phyloP scores from a whole-genome alignment of 805 yeast species.

The Wickerhamomyces rabaulensis region DNA sequence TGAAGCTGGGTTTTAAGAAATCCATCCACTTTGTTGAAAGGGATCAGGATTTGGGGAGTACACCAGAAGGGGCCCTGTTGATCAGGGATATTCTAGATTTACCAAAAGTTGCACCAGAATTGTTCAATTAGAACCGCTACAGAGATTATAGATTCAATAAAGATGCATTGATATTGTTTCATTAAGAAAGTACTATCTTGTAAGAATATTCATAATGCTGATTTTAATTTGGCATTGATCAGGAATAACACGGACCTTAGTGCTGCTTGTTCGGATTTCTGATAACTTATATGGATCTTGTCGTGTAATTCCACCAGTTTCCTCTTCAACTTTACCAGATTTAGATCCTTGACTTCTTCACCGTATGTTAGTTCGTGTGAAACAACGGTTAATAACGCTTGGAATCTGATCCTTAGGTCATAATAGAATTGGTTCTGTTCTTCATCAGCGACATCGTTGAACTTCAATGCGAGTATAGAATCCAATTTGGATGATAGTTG shows the following conservation, averaged over 20 bases:
- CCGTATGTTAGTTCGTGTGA: neutral
- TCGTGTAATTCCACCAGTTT: constrained; percentile 2
- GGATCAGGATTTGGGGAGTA: constrained; percentile 40
- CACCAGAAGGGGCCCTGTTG: constrained; percentile 42
- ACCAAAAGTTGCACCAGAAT: constrained; percentile 21
- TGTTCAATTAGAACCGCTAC: constrained; percentile 7
- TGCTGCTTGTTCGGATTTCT: constrained; percentile 5
- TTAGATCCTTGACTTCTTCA: neutral
- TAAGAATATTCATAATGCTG: neutral
- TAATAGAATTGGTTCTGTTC: constrained; percentile 1
- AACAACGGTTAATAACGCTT: neutral
- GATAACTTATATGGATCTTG: constrained; percentile 4
- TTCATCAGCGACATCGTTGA: neutral
- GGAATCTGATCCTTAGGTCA: constrained; percentile 1
- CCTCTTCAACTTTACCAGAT: neutral
- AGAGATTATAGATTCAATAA: neutral
- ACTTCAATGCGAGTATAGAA: neutral
- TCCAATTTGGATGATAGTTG: neutral
- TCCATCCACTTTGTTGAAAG: constrained; percentile 74
- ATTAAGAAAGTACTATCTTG: too few species aligned
- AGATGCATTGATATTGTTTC: neutral
- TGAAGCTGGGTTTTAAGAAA: constrained; percentile 62
- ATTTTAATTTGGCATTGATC: neutral
- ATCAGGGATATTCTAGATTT: constrained; percentile 55
- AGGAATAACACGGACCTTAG: constrained; percentile 8